These are phyloP conservation scores for Mortierella alpina DNA, from an alignment of 192 early-diverging fungal genomes.

Conservation along the genomic window DNA sequence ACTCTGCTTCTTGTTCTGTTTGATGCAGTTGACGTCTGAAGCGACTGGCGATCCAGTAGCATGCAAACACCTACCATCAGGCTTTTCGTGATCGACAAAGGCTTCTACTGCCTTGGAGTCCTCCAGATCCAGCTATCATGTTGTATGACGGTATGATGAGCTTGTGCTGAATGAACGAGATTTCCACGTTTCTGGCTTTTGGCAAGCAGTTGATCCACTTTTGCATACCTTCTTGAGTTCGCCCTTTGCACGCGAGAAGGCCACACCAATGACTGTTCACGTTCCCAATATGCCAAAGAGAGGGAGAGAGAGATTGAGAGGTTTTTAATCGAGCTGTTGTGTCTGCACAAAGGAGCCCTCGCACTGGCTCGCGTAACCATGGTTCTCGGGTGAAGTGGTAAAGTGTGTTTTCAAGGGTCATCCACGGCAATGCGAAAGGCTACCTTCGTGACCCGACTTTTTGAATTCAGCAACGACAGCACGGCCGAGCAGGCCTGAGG, in stretches of 20 bases:
- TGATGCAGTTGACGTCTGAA: background rate
- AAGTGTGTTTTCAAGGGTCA: background rate
- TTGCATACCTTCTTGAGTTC: constrained; percentile 63
- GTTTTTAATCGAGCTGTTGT: background rate
- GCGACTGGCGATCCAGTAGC: background rate
- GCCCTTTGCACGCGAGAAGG: constrained; percentile 67
- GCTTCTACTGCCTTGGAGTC: constrained; percentile 59
- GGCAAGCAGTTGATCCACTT: background rate
- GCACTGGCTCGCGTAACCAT: too few relatives aligned
- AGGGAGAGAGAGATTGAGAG: background rate
- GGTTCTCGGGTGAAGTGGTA: background rate
- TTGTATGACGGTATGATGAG: too few relatives aligned
- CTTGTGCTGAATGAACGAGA: too few relatives aligned
- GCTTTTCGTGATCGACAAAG: constrained; percentile 67
- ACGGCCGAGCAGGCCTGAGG: constrained; percentile 86
- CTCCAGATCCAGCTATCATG: constrained; percentile 72
- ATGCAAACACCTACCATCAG: constrained; percentile 56
- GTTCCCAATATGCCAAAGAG: background rate
- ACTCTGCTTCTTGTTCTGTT: background rate
- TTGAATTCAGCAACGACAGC: constrained; percentile 70
- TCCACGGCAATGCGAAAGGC: background rate
- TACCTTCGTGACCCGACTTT: constrained; percentile 63
- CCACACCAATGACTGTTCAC: constrained; percentile 76
- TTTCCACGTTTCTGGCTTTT: too few relatives aligned
- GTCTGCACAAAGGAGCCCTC: too few relatives aligned